Base-by-base conservation (phyloP, 1,139 yeast genomes). In the Suhomyces choctaworum region DNA sequence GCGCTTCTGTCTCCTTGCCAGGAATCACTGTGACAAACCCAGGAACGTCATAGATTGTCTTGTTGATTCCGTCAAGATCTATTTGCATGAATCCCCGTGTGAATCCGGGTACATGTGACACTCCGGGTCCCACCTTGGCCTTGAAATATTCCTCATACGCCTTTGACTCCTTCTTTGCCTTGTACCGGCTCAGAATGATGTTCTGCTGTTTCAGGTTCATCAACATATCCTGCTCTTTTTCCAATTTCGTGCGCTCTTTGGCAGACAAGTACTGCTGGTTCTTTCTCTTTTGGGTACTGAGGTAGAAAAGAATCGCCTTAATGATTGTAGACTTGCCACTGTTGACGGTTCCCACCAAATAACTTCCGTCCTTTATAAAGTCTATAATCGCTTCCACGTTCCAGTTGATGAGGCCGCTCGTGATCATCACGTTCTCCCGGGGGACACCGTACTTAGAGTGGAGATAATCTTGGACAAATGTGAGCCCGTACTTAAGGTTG, bases 301-400 rank as follows among this genome's bases (percentile, higher is more conserved):
- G 55, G 7, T 53, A 34, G 31, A 62, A 60, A 11, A 77, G 47
- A 21, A 82, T 47, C n/a, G 76, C 54, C 46, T 71, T 76, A 3
- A 82, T 69, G 19, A 88, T 52, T 1, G 83, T 69, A 1, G 94
- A 79, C 54, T 88, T 88, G 1, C 97, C 97, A 11, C 79, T 70
- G 51, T 87, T 87, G 7, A 86, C 79, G 44, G 73, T 72, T 1
- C 97, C 96, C 9, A 87, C 64, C 22, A 88, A 56, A 51, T 78
- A 82, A 17, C 79, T 48, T 21, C 58, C 69, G 16, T 66, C 66
- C 6, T 61, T 51, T 1, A 76, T 69, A 16, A 78, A 53, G 8
- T 54, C 46, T 15, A 76, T 46, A 8, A 59, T 36, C 1, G 53
- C 50, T 5, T 60, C 57, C 4, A 75, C 49, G 29, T 76, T 73